Evolutionary conservation across 2,329 filamentous ascomycete genomes (phyloP), one percentile per base, ranked within the genome.

Genomic region (Penicillium polonicum): DNA sequence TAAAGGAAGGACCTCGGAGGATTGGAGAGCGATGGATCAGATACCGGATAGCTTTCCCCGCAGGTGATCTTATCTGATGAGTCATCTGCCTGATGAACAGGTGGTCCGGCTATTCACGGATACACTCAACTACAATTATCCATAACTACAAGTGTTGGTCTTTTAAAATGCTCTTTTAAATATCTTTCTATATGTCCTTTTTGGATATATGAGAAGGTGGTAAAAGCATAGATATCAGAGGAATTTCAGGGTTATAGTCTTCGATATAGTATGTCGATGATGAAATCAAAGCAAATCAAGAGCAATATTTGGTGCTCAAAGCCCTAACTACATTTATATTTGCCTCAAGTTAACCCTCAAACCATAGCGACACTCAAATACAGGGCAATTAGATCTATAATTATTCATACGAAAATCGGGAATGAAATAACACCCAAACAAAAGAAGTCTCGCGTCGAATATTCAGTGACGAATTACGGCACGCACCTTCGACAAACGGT

Each of bases 41-140:
- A 67, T 65, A 67, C 46, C 59, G 56, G 65, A 65, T 57, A 66
- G 64, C 64, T 65, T 67, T 64, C 65, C 65, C 65, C 65, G 64
- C 65, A 48, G 60, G 59, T 59, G 59, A 60, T 60, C 65, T 65
- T 65, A 66, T 67, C 65, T 59, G 65, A 59, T 66, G 62, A 67
- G 60, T 67, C 61, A 66, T 55, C 41, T 39, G 46, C 35, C 48
- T 49, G 55, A 48, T n/a, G 39, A 43, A 42, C 36, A 38, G 43
- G 5, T 46, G 29, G 43, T 23, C 29, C 31, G 39, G 36, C 12
- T 44, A 35, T 23, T 25, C 38, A 43, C 44, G 31, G 44, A 13
- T 29, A n/a, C n/a, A n/a, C n/a, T n/a, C n/a, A n/a, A n/a, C n/a
- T n/a, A n/a, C n/a, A n/a, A n/a, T n/a, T n/a, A n/a, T n/a, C n/a